These are phyloP conservation scores for Fragilaria crotonensis DNA, from an alignment of 108 stramenopile genomes.

Conservation along the genomic window DNA sequence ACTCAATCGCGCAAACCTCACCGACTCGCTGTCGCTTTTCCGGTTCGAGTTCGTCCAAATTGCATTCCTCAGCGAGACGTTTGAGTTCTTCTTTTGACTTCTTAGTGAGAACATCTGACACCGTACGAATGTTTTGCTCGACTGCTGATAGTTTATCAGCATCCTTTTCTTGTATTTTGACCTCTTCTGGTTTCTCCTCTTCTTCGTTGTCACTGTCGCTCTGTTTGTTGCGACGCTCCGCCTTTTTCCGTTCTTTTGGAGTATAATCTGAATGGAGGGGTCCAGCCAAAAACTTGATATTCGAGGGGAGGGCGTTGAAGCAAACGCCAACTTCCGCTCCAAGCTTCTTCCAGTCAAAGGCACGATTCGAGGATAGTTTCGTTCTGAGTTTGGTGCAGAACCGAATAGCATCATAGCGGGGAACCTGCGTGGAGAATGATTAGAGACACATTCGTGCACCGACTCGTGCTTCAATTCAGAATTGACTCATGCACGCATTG, in stretches of 20 bases:
- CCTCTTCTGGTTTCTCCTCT: slow-evolving; percentile 54
- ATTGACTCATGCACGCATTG: too few species aligned
- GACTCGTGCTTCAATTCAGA: not conserved
- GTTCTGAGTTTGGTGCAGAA: slow-evolving; percentile 39
- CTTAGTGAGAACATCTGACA: slow-evolving; percentile 15
- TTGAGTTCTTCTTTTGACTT: slow-evolving; percentile 10
- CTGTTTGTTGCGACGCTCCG: slow-evolving; percentile 16
- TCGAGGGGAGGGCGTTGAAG: slow-evolving; percentile 66
- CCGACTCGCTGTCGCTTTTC: slow-evolving; percentile 11
- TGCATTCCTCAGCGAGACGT: slow-evolving; percentile 7
- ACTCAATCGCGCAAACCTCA: slow-evolving; percentile 40
- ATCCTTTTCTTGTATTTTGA: slow-evolving; percentile 35
- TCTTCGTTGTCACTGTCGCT: slow-evolving; percentile 24
- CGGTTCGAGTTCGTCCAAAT: slow-evolving; percentile 15
- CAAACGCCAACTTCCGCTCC: slow-evolving; percentile 65
- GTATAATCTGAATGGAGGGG: slow-evolving; percentile 35
- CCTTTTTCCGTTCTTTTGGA: slow-evolving; percentile 46
- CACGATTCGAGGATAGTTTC: slow-evolving; percentile 14
- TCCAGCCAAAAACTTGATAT: slow-evolving; percentile 63
- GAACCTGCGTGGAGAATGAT: too few species aligned
- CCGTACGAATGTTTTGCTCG: slow-evolving; percentile 47
- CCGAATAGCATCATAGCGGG: slow-evolving; percentile 69
- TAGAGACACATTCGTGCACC: not conserved
- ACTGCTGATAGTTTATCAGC: slow-evolving; percentile 63
- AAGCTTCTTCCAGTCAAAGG: slow-evolving; percentile 69